phyloP scores from a whole-genome alignment of 768 basidiomycete species.

The Leccinum longicurvipes region DNA sequence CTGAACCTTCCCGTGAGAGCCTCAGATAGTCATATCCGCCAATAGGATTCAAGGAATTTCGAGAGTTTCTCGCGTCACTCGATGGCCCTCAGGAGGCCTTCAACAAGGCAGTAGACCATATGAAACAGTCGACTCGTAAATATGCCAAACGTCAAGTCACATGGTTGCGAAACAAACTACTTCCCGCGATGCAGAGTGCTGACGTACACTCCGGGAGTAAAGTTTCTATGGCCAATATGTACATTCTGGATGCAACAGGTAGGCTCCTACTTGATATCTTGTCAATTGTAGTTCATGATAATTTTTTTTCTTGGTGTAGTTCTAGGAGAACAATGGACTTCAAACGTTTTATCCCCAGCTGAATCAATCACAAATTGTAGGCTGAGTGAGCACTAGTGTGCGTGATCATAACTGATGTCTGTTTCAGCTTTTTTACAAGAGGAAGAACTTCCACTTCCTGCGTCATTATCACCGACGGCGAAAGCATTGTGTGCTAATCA shows the following conservation, averaged over 20 bases:
- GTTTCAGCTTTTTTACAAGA: slow-evolving; percentile 49
- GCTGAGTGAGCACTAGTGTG: slow-evolving; percentile 1
- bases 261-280: slow-evolving; percentile 13
- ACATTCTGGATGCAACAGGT: slow-evolving; percentile 72
- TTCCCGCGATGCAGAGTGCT: slow-evolving; percentile 62
- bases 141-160: slow-evolving; percentile 90
- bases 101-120: slow-evolving; percentile 59
- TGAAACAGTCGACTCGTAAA: slow-evolving; percentile 85
- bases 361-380: slow-evolving; percentile 47
- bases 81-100: slow-evolving; percentile 43
- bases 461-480: slow-evolving; percentile 52
- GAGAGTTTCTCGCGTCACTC: slow-evolving; percentile 53
- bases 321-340: slow-evolving; percentile 55
- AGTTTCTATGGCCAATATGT: slow-evolving; percentile 37
- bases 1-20: background rate
- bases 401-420: background rate
- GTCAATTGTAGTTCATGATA: background rate
- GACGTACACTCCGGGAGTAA: slow-evolving; percentile 34
- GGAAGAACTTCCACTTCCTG: slow-evolving; percentile 52
- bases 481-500: slow-evolving; percentile 46
- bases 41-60: slow-evolving; percentile 91
- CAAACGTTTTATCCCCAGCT: slow-evolving; percentile 52
- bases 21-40: slow-evolving; percentile 9
- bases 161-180: slow-evolving; percentile 88
- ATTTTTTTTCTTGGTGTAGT: slow-evolving; percentile 34